Conservation (phyloP, 139 green algal species). For the Tetratostichococcus sp. region DNA sequence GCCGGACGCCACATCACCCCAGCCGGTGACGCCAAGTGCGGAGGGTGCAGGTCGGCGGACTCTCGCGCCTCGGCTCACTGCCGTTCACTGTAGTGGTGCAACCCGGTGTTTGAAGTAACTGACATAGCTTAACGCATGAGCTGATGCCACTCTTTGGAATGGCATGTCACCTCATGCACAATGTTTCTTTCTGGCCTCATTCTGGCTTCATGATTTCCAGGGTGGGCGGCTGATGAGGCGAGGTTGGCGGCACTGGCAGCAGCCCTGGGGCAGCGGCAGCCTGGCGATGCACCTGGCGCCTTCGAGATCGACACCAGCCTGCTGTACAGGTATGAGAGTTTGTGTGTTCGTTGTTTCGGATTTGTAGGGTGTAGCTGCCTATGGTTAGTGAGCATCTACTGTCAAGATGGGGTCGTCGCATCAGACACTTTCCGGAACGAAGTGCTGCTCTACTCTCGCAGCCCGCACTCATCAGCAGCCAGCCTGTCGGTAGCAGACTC, state of each 20-base stretch:
- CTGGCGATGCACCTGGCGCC: not conserved
- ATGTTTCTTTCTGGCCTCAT: too few relatives aligned
- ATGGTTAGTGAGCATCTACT: not conserved
- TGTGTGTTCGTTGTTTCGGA: not conserved
- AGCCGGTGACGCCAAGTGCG: too few relatives aligned
- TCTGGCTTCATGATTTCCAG: not conserved
- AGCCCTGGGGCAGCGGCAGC: not conserved
- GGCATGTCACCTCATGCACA: too few relatives aligned
- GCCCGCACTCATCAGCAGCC: not conserved
- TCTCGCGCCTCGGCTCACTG: too few relatives aligned
- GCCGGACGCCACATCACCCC: too few relatives aligned
- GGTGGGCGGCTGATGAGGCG: not conserved
- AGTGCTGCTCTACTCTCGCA: not conserved
- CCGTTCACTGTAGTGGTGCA: too few relatives aligned
- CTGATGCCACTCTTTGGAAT: too few relatives aligned
- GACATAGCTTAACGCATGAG: too few relatives aligned
- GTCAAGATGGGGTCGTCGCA: not conserved
- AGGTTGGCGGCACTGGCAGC: not conserved
- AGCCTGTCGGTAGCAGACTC: not conserved
- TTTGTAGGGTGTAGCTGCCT: not conserved
- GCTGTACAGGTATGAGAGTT: constrained; percentile 7
- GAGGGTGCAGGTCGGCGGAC: too few relatives aligned
- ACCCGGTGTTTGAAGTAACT: too few relatives aligned
- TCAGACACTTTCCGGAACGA: not conserved
- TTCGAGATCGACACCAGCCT: constrained; percentile 24